phyloP scores from a whole-genome alignment of 768 basidiomycete genomes.

The Lactifluus subvellereus region DNA sequence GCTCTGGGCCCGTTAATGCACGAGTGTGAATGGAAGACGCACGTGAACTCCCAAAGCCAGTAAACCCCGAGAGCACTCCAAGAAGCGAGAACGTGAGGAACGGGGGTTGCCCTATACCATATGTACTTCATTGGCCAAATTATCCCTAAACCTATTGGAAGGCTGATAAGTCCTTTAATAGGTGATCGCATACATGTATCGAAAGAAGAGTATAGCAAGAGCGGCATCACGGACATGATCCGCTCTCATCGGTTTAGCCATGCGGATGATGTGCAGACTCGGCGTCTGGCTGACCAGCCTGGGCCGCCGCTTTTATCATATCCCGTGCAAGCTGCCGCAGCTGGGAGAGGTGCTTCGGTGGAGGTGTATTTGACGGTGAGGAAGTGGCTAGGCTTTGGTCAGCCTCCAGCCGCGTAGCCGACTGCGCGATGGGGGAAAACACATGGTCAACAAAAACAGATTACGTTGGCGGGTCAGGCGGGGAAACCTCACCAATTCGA shows the following conservation, averaged over 20 bases:
- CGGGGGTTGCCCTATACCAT: not conserved
- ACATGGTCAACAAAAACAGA: not conserved
- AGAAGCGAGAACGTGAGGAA: not conserved
- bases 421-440: not conserved
- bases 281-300: not conserved
- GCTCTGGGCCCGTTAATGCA: not conserved
- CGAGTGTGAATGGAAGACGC: not conserved
- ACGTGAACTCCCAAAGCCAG: not conserved
- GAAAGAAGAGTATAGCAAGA: not conserved
- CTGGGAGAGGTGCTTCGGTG: conserved; percentile 6
- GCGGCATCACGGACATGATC: not conserved
- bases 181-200: not conserved
- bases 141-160: not conserved
- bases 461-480: too few relatives aligned
- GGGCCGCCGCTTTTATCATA: not conserved
- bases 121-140: not conserved
- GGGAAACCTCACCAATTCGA: conserved; percentile 57
- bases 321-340: conserved; percentile 19
- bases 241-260: conserved; percentile 15
- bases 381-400: conserved; percentile 5
- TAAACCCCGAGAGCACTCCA: not conserved
- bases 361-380: conserved; percentile 12
- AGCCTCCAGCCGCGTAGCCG: conserved; percentile 12
- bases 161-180: not conserved
- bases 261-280: not conserved